Conservation (phyloP, 208 protist species). For the Trypanosoma avium region DNA sequence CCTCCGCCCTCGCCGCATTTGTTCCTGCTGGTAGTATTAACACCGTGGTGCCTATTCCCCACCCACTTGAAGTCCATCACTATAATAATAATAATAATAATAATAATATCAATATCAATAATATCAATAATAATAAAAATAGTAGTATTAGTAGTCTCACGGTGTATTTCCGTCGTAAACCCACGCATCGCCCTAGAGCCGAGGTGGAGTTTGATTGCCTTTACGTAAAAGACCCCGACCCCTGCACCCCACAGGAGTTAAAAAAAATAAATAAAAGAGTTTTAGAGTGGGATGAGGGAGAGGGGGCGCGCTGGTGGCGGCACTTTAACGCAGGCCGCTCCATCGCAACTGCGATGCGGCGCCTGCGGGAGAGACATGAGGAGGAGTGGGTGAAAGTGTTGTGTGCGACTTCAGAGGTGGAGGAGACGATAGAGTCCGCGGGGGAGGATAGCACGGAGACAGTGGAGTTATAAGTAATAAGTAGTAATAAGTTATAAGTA, state of each 20-base stretch:
- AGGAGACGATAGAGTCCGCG: too few relatives aligned
- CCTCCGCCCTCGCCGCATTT: slow-evolving; percentile 40
- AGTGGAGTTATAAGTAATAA: too few relatives aligned
- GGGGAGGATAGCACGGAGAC: too few relatives aligned
- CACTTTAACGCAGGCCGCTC: too few relatives aligned
- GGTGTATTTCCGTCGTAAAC: too few relatives aligned
- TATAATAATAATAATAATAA: slow-evolving; percentile 29
- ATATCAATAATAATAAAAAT: too few relatives aligned
- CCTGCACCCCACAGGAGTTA: slow-evolving; percentile 31
- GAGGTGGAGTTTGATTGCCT: not conserved
- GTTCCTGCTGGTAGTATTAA: slow-evolving; percentile 44
- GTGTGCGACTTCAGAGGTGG: slow-evolving; percentile 1
- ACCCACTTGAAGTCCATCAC: slow-evolving; percentile 38
- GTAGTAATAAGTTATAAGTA: too few relatives aligned
- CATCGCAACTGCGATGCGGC: too few relatives aligned
- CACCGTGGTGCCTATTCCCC: slow-evolving; percentile 43
- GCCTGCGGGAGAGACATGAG: not conserved
- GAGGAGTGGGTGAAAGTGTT: slow-evolving; percentile 4
- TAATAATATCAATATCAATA: not conserved
- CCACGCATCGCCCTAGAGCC: too few relatives aligned
- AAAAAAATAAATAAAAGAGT: slow-evolving; percentile 31
- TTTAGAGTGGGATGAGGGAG: slow-evolving; percentile 56
- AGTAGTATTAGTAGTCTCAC: too few relatives aligned
- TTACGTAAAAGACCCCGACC: slow-evolving; percentile 29
- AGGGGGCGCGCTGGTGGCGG: slow-evolving; percentile 30